Base-by-base conservation (phyloP, 2,329 filamentous ascomycete species). In the Lachnellula hyalina region DNA sequence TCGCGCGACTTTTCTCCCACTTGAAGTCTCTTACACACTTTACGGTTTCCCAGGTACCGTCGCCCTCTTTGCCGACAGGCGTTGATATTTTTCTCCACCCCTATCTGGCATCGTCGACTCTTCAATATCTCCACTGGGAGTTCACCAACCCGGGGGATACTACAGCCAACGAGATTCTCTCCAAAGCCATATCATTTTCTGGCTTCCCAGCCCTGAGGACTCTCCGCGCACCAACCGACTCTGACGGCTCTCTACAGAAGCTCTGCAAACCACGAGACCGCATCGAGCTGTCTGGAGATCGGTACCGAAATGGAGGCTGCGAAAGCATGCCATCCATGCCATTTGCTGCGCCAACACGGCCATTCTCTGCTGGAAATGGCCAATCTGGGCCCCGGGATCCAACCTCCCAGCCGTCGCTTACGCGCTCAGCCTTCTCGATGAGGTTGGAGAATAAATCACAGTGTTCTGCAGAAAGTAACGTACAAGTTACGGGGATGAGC, bases 221-320 rank as follows among this genome's bases (percentile, higher is more conserved):
- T 1, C 71, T 91, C 17, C 81, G 87, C 52, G 76, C 82, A 0
- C 88, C 86, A 1, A 82, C 82, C 54, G 88, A 92, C 60, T 80
- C 85, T 1, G 80, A 88, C 5, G 88, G 87, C 25, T 62, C 81
- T 7, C 82, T 91, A 58, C 88, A 92, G 70, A 72, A 75, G 1
- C 76, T 90, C 1, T 92, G 88, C 68, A 79, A 77, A 44, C 67
- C 66, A 23, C 55, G 55, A 17, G 53, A 60, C n/a, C 55, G 54
- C 5, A 67, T 67, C 19, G 66, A 68, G 44, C 51, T 67, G 0
- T 60, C 66, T 6, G 60, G 59, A 14, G 65, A 66, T 35, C 58
- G 62, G 35, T 66, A 65, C 41, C 54, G 65, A 32, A 60, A 62
- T 23, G 19, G 47, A 47, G 40, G 64, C 23, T 57, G 63, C 9